Evolutionary conservation across 2,329 filamentous ascomycete species (phyloP), one percentile per base, ranked within the genome.

Genomic region (Capronia epimyces): DNA sequence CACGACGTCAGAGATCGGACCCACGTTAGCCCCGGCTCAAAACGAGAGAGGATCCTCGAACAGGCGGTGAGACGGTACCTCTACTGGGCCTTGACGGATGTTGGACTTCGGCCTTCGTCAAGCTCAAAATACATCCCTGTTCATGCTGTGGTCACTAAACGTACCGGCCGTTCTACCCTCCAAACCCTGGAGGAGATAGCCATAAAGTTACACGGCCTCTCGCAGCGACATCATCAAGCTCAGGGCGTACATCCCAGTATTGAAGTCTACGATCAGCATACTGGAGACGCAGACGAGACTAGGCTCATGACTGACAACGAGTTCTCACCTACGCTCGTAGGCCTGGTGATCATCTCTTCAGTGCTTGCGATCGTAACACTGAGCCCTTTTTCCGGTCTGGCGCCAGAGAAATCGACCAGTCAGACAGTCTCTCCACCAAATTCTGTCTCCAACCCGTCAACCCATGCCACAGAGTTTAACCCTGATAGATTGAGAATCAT

Each of bases 61-160:
- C 36, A 29, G 18, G 67, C 66, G 2, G 67, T 79, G 42, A 60
- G 67, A 10, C 67, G 68, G 3, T 82, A 79, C 63, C 67, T 78
- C 34, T 68, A 69, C 37, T 82, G 79, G 79, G 75, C 76, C 1
- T 62, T 77, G 48, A 65, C 64, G 21, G 79, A 82, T 57, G 72
- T 69, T 18, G 52, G 58, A 8, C 7, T 65, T 63, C 15, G 63
- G 79, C 18, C 65, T 71, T 43, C 60, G 62, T 56, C 52, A 20
- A 50, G 39, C n/a, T 32, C 66, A 41, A 49, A 64, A 1, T 57
- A 64, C 13, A 64, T 74, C 8, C 74, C 76, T 0, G 63, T 78
- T 8, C 69, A 81, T 55, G 63, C 69, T 2, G 65, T 76, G 13
- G 69, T 73, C 29, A 67, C 68, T 13, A 71, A 71, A 46, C 64